phyloP scores from a whole-genome alignment of 257 asterid species.

The Haberlea rhodopensis region DNA sequence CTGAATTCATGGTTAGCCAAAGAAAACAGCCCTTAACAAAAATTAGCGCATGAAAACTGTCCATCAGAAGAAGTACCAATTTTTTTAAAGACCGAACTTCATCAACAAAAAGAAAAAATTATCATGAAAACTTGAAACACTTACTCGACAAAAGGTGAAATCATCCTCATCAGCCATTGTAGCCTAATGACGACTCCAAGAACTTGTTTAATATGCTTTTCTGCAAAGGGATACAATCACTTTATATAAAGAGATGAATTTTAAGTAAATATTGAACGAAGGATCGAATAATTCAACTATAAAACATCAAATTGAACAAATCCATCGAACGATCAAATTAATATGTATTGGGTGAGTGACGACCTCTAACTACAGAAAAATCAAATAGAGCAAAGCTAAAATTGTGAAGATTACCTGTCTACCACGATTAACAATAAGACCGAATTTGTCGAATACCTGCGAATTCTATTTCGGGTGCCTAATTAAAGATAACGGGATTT shows the following conservation, averaged over 20 bases:
- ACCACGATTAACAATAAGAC: too few species aligned
- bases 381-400: conserved; percentile 8
- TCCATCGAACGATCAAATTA: neutral
- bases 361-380: neutral
- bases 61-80: too few species aligned
- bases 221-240: conserved; percentile 21
- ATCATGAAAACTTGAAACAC: conserved; percentile 18
- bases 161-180: conserved; percentile 60
- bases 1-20: too few species aligned
- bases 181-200: conserved; percentile 26
- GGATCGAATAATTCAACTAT: neutral
- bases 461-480: too few species aligned
- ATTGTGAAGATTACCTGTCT: neutral
- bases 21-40: too few species aligned
- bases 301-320: conserved; percentile 11
- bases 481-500: too few species aligned
- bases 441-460: too few species aligned
- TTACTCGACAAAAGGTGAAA: conserved; percentile 66
- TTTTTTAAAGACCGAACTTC: neutral
- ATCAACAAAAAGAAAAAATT: neutral
- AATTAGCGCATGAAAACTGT: too few species aligned
- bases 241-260: neutral
- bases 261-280: neutral
- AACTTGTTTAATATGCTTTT: neutral
- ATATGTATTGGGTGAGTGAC: neutral